Conservation (phyloP, 2,329 filamentous ascomycete species). For the Blastomyces parvus region DNA sequence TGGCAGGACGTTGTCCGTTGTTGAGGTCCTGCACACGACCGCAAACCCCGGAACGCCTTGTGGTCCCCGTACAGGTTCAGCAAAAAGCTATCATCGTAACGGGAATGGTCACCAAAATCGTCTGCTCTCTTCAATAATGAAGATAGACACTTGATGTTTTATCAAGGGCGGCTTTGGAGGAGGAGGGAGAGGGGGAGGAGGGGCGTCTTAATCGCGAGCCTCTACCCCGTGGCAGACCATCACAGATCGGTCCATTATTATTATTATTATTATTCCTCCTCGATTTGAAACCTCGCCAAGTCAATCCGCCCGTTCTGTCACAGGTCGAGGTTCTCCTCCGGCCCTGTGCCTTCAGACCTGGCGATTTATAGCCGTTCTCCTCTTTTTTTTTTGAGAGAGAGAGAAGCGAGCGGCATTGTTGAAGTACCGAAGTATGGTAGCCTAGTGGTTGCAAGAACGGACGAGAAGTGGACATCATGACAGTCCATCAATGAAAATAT, state of each 20-base stretch:
- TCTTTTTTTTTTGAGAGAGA: not conserved
- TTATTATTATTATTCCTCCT: not conserved
- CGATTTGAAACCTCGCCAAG: not conserved
- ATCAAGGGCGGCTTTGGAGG: not conserved
- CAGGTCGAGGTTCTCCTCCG: not conserved
- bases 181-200: too few species aligned
- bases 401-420: not conserved
- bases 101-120: not conserved
- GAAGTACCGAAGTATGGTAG: not conserved
- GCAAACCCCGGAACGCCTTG: not conserved
- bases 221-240: too few species aligned
- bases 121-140: not conserved
- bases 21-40: not conserved
- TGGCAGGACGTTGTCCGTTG: not conserved
- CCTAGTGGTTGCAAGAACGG: not conserved
- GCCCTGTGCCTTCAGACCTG: not conserved
- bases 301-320: not conserved
- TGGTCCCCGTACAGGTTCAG: not conserved
- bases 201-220: not conserved
- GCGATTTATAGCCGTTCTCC: not conserved
- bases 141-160: not conserved
- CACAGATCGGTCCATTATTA: too few species aligned
- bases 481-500: not conserved
- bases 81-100: not conserved
- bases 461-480: not conserved